Base-by-base conservation (phyloP, 176 grass and related monocot genomes). In the Rhipidocladum racemiflorum region DNA sequence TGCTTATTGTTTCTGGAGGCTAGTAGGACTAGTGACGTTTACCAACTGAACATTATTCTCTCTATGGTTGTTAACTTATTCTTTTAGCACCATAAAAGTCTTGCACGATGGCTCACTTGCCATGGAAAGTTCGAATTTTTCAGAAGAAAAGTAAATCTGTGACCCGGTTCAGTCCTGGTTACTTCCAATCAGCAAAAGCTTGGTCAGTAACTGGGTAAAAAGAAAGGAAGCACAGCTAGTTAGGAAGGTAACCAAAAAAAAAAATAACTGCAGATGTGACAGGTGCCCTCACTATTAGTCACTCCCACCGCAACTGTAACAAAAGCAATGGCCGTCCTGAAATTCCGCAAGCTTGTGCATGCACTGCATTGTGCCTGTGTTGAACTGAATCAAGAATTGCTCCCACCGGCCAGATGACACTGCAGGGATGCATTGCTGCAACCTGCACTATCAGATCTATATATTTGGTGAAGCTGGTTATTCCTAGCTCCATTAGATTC, bases 201-300 rank as follows among this genome's bases (percentile, higher is more conserved):
- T n/a, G 50, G 20, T 24, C 20, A 61, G 54, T 61, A 61, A 60
- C 53, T 61, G 1, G 5, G 35, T 48, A 30, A 43, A 77, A 51
- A 49, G n/a, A 70, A 29, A 21, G 21, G 7, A 17, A 45, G 60
- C 30, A 60, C 43, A 15, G 43, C 27, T 61, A 27, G 6, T 4
- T 10, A 35, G 68, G 55, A 74, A 74, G 64, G 39, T 42, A 74
- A 74, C 54, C 2, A 34, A 62, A 83, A 34, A 34, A 62, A 83
- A 38, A 40, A 68, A 49, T 24, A 71, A 16, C 27, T 16, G 54
- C 53, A 16, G 67, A 29, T 32, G 71, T 48, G 9, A 18, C 43
- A 20, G 38, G 20, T 62, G 30, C 65, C 57, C 42, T 75, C 70
- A 51, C 34, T 23, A 50, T 10, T 13, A 46, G 46, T 80, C 46